These are phyloP conservation scores for Oryza rufipogon DNA, from an alignment of 176 grass and related monocot genomes.

Conservation along the genomic window DNA sequence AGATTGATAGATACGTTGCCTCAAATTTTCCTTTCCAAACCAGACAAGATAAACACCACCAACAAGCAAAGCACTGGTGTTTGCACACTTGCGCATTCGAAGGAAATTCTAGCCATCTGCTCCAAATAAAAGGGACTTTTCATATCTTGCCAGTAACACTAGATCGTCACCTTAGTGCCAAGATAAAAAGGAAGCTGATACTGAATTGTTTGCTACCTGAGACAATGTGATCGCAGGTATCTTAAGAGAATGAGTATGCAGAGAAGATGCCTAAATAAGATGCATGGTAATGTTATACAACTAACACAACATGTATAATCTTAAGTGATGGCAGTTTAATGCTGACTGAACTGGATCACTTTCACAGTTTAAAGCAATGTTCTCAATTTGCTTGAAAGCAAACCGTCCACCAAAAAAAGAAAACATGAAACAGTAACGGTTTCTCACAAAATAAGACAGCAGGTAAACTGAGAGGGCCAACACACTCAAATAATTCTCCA, in stretches of 20 bases:
- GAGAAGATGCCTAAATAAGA: background rate
- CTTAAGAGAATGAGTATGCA: background rate
- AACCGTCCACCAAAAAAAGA: background rate
- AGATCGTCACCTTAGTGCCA: no score
- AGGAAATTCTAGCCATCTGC: no score
- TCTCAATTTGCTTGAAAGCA: background rate
- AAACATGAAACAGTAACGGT: background rate
- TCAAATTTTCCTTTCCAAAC: no score
- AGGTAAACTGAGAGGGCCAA: background rate
- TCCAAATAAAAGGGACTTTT: no score
- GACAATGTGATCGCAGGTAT: background rate
- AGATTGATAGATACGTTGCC: no score
- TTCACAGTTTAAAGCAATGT: background rate
- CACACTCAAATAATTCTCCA: background rate
- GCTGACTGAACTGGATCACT: background rate
- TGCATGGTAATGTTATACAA: background rate
- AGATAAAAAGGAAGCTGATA: no score
- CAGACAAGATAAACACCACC: no score
- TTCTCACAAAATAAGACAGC: background rate
- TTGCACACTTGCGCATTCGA: no score
- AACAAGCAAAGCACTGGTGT: no score
- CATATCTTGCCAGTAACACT: no score
- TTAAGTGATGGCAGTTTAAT: background rate
- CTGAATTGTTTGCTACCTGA: no score
- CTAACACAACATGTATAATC: background rate